Percentiles rank a stretch among this genome's conserved stretches.
phyloP scores from a whole-genome alignment of 139 green algal genomes.

The Chlorella sp. region DNA sequence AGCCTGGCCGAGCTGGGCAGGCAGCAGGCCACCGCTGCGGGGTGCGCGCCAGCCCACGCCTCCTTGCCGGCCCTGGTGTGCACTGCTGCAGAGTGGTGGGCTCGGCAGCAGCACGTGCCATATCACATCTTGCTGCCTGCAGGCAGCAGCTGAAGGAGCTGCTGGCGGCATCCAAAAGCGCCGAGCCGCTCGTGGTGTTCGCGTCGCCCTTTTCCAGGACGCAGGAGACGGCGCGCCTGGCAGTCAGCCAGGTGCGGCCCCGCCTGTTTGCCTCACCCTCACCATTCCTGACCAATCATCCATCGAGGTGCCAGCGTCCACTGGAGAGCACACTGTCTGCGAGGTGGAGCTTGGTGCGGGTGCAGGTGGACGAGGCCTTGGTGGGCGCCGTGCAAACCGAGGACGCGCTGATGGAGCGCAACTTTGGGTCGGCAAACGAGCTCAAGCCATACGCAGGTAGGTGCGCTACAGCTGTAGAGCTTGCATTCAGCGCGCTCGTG shows the following conservation, averaged over 20 bases:
- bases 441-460: constrained; percentile 5
- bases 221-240: constrained; percentile 16
- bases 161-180: neutral
- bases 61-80: no score
- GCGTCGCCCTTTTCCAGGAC: constrained; percentile 21
- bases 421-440: constrained; percentile 13
- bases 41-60: constrained; percentile 4
- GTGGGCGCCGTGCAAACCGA: neutral
- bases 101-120: no score
- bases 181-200: constrained; percentile 4
- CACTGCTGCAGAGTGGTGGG: no score
- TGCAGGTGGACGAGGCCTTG: neutral
- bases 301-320: no score
- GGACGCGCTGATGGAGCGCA: constrained; percentile 11
- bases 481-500: no score
- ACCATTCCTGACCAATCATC: no score
- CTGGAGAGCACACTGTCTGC: no score
- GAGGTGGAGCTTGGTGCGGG: no score
- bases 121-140: neutral
- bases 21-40: constrained; percentile 16
- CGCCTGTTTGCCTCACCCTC: no score
- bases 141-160: neutral
- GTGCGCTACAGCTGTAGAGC: no score
- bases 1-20: constrained; percentile 3
- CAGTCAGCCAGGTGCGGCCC: neutral